A percentile compares a stretch with the other conserved stretches of the same genome.
phyloP scores from a whole-genome alignment of 148 eudicot genomes.

The Nepenthes mirabilis region DNA sequence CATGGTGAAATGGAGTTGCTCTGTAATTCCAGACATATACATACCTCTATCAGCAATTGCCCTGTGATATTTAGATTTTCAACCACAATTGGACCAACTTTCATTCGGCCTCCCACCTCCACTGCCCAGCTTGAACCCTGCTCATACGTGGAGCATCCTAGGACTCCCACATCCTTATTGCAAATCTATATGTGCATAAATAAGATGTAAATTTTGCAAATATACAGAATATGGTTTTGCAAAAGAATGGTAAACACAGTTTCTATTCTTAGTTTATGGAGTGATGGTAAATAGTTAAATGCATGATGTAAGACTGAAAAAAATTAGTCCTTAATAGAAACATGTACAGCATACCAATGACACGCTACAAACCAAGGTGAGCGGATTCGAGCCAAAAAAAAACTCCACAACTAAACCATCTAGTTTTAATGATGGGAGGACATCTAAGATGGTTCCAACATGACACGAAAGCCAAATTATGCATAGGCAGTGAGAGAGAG shows the following conservation, averaged over 20 bases:
- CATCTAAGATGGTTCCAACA: no score
- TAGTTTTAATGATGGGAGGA: no score
- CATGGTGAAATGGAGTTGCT: background rate
- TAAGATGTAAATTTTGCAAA: background rate
- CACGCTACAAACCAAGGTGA: no score
- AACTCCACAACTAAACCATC: no score
- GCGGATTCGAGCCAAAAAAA: no score
- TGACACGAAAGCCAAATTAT: no score
- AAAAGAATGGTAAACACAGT: background rate
- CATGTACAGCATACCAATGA: no score
- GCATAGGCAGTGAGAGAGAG: no score
- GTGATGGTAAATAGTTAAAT: background rate
- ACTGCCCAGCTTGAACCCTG: conserved; percentile 98
- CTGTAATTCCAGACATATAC: background rate
- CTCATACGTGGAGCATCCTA: conserved; percentile 34
- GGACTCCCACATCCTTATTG: conserved; percentile 35
- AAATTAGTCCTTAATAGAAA: background rate
- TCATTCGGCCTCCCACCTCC: conserved; percentile 73
- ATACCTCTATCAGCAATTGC: conserved; percentile 75
- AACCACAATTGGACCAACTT: conserved; percentile 63
- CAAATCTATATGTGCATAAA: conserved; percentile 33
- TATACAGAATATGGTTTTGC: conserved; percentile 3
- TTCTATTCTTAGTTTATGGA: background rate
- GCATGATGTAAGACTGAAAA: background rate
- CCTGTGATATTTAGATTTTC: conserved; percentile 67